Base-by-base conservation (phyloP, 768 basidiomycete species). In the Tephrocybe rancida region DNA sequence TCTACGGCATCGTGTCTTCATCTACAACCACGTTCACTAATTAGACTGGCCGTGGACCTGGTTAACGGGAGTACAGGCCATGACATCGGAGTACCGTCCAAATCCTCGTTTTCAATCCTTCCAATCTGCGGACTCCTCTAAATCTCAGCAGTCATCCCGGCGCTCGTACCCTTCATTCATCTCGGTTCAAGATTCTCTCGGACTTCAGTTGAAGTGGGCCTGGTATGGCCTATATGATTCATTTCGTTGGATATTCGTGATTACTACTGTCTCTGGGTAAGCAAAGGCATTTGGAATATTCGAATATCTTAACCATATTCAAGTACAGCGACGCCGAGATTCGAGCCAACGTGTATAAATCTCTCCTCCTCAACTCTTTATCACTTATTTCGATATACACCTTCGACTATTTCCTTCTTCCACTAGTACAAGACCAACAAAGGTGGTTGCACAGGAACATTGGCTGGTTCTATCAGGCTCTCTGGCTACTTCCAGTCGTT, bases 401-500 rank as follows among this genome's bases (percentile, higher is more conserved):
- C n/a, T 90, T 92, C 66, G 88, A 92, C 62, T 65, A 86, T 43
- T 65, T 92, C 24, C 74, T 94, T 13, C 76, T 81, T 18, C 89
- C 90, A 3, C 77, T 91, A 19, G 80, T 88, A 9, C 79, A 76
- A 18, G 77, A 80, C 60, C 78, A 81, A 49, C 79, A 81, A 54
- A 83, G 76, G 55, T 89, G 86, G 86, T 66, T 88, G 35, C 86
- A 86, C 63, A 76, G 83, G 22, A 88, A 90, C 60, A 75, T 92
- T 10, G 84, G 87, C 9, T 85, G 83, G 82, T 83, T 90, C 58
- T 91, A 89, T 67, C 87, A 85, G 62, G 70, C 83, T 7, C 69
- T 95, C 34, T 95, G 92, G 91, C 70, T 95, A 3, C 69, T 88
- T 18, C 93, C 93, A 0, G 79, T 94, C 48, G 77, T 92, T 7